Percentiles rank a stretch among this genome's conserved stretches.
Evolutionary conservation across 805 yeast genomes (phyloP).

Genomic region (Metschnikowia reukaufii): DNA sequence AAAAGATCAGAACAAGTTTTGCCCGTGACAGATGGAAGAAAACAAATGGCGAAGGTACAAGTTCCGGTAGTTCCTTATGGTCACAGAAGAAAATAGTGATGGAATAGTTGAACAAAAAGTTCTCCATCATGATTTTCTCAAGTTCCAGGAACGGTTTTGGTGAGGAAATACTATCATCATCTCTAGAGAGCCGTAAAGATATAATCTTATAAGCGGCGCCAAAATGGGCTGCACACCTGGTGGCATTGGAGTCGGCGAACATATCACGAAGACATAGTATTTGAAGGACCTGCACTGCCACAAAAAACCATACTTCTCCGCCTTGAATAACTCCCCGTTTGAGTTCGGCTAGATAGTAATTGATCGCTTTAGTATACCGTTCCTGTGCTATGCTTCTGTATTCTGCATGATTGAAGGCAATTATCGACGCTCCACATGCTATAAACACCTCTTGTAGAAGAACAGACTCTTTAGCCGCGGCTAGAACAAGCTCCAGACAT

Average conservation of each 20-base stretch:
- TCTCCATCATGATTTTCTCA: conserved; percentile 17
- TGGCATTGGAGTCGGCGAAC: conserved; percentile 15
- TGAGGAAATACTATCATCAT: neutral
- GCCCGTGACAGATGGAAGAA: conserved; percentile 11
- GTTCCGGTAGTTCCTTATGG: conserved; percentile 8
- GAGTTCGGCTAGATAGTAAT: conserved; percentile 8
- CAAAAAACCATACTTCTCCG: conserved; percentile 20
- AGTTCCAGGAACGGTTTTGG: conserved; percentile 8
- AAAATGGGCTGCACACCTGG: conserved; percentile 19
- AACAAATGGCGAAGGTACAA: conserved; percentile 17
- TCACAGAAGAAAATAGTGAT: conserved; percentile 18
- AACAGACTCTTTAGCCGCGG: conserved; percentile 13
- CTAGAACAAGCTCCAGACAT: conserved; percentile 10
- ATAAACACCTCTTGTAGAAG: conserved; percentile 16
- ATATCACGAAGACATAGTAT: conserved; percentile 16
- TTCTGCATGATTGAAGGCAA: conserved; percentile 12
- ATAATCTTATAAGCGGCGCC: conserved; percentile 14
- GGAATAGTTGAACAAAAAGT: conserved; percentile 19
- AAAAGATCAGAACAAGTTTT: conserved; percentile 7
- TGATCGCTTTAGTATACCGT: conserved; percentile 13
- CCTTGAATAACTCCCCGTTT: conserved; percentile 9
- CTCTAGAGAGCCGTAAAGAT: conserved; percentile 1
- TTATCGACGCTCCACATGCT: conserved; percentile 19
- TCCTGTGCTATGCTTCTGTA: conserved; percentile 11
- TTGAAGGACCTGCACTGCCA: conserved; percentile 21